A percentile compares a stretch with the other conserved stretches of the same genome.
Conservation (phyloP, 108 stramenopile species). For the Nannochloropsis salina region DNA sequence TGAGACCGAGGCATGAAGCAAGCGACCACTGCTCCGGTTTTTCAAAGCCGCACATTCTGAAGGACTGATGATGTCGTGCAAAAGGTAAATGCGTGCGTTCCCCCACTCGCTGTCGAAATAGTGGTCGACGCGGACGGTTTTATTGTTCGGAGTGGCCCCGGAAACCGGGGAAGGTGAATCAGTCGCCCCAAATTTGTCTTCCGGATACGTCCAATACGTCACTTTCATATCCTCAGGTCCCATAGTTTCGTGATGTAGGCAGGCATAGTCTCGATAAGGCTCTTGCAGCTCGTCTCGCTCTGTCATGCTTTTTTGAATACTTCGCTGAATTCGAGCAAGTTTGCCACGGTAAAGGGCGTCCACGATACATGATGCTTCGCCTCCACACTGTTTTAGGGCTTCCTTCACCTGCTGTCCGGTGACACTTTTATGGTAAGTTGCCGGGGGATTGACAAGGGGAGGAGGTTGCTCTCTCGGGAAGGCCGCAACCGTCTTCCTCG, state of each 20-base stretch:
- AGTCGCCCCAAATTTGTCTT: not conserved
- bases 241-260: not conserved
- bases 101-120: not conserved
- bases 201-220: not conserved
- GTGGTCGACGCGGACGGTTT: not conserved
- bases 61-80: not conserved
- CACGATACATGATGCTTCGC: not conserved
- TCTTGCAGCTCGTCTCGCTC: conserved; percentile 3
- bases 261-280: not conserved
- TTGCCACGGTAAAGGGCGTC: conserved; percentile 13
- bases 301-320: not conserved
- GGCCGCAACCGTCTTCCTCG: not conserved
- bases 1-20: not conserved
- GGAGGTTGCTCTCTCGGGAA: not conserved
- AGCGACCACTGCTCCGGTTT: not conserved
- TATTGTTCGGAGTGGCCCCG: not conserved
- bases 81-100: not conserved
- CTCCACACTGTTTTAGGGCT: not conserved
- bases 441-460: not conserved
- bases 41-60: not conserved
- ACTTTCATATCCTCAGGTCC: not conserved
- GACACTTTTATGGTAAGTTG: not conserved
- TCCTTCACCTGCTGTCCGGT: not conserved
- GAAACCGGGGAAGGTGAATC: not conserved
- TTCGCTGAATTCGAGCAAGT: not conserved